Evolutionary conservation across 78 protist species (phyloP).

Genomic region (Dictyostelium discoideum): dicty_2.7 NC_007089.4:2115501-2116000

Average conservation of each 20-base stretch:
- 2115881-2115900: slow-evolving; percentile 76
- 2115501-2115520: too few relatives aligned
- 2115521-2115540: too few relatives aligned
- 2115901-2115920: background rate
- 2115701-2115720: slow-evolving; percentile 2
- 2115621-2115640: slow-evolving; percentile 65
- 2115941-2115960: too few relatives aligned
- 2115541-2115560: slow-evolving; percentile 39
- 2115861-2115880: slow-evolving; percentile 56
- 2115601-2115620: slow-evolving; percentile 74
- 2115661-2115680: background rate
- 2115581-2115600: slow-evolving; percentile 67
- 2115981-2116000: too few relatives aligned
- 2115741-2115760: slow-evolving; percentile 43
- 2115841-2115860: slow-evolving; percentile 35
- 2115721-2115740: slow-evolving; percentile 46
- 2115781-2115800: slow-evolving; percentile 52
- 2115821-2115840: slow-evolving; percentile 51
- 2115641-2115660: slow-evolving; percentile 63
- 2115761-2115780: slow-evolving; percentile 58
- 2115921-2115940: too few relatives aligned
- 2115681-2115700: background rate
- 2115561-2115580: slow-evolving; percentile 65
- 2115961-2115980: too few relatives aligned
- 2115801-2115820: slow-evolving; percentile 41